phyloP scores from a whole-genome alignment of 768 basidiomycete species.

The Phlebiopsis gigantea region DNA sequence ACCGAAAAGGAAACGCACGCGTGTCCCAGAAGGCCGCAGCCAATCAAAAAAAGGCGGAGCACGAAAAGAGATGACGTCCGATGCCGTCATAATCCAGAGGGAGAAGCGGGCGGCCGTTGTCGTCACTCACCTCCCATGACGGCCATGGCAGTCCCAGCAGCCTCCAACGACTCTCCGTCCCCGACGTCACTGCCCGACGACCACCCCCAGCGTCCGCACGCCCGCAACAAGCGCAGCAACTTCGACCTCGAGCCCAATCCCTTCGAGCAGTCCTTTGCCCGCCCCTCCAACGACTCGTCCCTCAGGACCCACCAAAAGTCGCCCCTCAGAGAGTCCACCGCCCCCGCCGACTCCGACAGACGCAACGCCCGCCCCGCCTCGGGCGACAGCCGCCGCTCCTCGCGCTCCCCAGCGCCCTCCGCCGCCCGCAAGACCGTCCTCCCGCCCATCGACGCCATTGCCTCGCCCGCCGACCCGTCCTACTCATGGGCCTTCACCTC shows the following conservation, averaged over 20 bases:
- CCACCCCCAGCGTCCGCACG: constrained; percentile 17
- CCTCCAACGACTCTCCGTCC: background rate
- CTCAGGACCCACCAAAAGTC: constrained; percentile 32
- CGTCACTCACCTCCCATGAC: background rate
- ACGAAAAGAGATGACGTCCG: constrained; percentile 5
- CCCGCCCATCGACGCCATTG: constrained; percentile 75
- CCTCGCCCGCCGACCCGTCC: constrained; percentile 57
- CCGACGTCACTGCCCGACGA: constrained; percentile 2
- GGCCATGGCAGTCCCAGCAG: background rate
- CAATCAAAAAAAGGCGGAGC: constrained; percentile 6
- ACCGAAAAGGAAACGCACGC: constrained; percentile 1
- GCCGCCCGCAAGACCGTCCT: constrained; percentile 63
- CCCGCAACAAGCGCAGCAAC: constrained; percentile 22
- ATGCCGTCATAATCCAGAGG: constrained; percentile 3
- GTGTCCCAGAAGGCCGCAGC: background rate
- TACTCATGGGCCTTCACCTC: constrained; percentile 61
- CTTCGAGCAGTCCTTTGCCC: constrained; percentile 80
- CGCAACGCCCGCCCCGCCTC: constrained; percentile 10
- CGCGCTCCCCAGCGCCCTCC: constrained; percentile 16
- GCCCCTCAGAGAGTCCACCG: constrained; percentile 25
- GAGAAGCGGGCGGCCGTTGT: background rate
- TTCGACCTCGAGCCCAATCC: constrained; percentile 49
- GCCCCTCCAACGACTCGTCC: constrained; percentile 43
- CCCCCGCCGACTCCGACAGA: constrained; percentile 16
- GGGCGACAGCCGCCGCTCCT: constrained; percentile 17